Conservation (phyloP, 805 yeast genomes). For the Candida oleophila region DNA sequence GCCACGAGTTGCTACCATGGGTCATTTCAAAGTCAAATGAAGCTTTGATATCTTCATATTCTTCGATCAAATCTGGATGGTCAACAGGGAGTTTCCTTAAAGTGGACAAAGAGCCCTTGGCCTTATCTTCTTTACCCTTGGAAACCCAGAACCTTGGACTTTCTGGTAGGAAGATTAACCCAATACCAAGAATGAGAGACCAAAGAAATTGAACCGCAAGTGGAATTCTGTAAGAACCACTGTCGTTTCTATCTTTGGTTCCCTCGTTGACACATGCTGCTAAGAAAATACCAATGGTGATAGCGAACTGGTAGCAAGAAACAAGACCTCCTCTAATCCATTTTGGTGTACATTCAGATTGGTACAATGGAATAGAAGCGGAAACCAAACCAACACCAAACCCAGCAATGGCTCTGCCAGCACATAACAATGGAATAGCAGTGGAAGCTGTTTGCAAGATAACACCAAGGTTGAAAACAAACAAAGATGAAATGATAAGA, state of each 20-base stretch:
- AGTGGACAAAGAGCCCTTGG: conserved; percentile 29
- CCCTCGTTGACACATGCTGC: conserved; percentile 39
- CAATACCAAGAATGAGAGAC: conserved; percentile 32
- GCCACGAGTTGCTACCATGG: conserved; percentile 48
- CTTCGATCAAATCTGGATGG: conserved; percentile 67
- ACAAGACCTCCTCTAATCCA: conserved; percentile 46
- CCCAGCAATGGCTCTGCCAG: conserved; percentile 41
- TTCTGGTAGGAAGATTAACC: conserved; percentile 35
- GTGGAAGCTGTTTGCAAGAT: conserved; percentile 38
- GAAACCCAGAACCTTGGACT: conserved; percentile 39
- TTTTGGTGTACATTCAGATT: conserved; percentile 40
- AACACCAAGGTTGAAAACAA: conserved; percentile 37
- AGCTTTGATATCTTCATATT: conserved; percentile 73
- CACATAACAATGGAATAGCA: conserved; percentile 33
- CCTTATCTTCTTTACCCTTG: conserved; percentile 22
- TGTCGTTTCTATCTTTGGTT: conserved; percentile 28
- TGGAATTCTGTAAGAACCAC: conserved; percentile 43
- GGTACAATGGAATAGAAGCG: conserved; percentile 40
- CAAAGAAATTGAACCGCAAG: conserved; percentile 39
- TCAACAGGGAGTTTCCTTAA: conserved; percentile 54
- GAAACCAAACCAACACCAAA: conserved; percentile 43
- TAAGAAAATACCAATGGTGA: conserved; percentile 37
- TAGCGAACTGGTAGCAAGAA: conserved; percentile 40
- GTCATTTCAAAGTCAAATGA: conserved; percentile 67
- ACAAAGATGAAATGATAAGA: conserved; percentile 29